These are phyloP conservation scores for Naematelia encephala DNA, from an alignment of 768 basidiomycete species.

Conservation along the genomic window DNA sequence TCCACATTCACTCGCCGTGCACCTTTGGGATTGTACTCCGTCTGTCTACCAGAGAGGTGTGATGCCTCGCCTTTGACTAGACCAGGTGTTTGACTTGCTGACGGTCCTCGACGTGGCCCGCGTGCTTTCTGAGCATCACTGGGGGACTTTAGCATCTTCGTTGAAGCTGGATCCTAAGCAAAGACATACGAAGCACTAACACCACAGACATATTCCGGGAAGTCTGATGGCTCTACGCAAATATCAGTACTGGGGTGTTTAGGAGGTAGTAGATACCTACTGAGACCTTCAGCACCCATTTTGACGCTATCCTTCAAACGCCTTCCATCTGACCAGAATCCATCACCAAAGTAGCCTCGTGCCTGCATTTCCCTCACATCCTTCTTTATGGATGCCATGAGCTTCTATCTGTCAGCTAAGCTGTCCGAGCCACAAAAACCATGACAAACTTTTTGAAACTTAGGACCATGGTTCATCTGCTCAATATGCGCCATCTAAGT, in stretches of 20 bases:
- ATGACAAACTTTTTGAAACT: conserved; percentile 38
- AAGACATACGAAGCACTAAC: conserved; percentile 32
- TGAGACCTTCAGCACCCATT: conserved; percentile 36
- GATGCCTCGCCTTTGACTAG: conserved; percentile 41
- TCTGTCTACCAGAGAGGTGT: conserved; percentile 43
- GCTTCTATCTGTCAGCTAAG: conserved; percentile 15
- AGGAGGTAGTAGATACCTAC: conserved; percentile 16
- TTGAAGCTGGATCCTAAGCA: no score
- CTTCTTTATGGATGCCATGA: conserved; percentile 44
- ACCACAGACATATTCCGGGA: conserved; percentile 49
- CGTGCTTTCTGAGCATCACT: conserved; percentile 38
- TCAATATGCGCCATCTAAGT: conserved; percentile 40
- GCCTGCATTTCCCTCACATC: conserved; percentile 40
- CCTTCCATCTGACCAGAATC: conserved; percentile 49
- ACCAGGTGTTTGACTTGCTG: conserved; percentile 19
- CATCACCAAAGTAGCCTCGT: conserved; percentile 48
- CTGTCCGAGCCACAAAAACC: not conserved
- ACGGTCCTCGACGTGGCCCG: conserved; percentile 21
- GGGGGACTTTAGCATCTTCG: no score
- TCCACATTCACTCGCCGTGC: conserved; percentile 35
- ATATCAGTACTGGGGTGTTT: not conserved
- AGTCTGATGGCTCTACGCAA: conserved; percentile 30
- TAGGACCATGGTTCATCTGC: conserved; percentile 49
- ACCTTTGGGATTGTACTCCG: conserved; percentile 44
- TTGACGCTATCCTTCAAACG: conserved; percentile 34